These are phyloP conservation scores for Pseudocercospora cruenta DNA, from an alignment of 2,329 filamentous ascomycete genomes.

Conservation along the genomic window DNA sequence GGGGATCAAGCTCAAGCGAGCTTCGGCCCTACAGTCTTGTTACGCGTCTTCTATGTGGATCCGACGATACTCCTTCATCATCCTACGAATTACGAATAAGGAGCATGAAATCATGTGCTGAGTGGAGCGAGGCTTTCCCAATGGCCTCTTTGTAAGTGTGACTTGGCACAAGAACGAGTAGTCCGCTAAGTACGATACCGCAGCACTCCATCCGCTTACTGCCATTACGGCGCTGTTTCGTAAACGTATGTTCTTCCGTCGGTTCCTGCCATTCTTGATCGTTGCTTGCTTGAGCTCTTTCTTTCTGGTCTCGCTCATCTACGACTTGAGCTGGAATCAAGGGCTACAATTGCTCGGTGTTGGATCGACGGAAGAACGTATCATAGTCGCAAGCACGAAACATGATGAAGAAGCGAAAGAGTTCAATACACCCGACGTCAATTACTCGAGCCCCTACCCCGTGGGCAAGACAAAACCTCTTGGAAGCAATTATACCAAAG, in stretches of 20 bases:
- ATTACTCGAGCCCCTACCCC: conserved; percentile 33
- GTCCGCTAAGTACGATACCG: background rate
- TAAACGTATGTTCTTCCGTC: conserved; percentile 35
- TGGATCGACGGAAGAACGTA: conserved; percentile 36
- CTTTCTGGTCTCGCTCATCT: conserved; percentile 43
- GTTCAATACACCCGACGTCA: background rate
- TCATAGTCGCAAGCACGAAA: conserved; percentile 24
- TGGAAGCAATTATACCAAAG: conserved; percentile 57
- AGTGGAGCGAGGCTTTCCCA: background rate
- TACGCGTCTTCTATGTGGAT: background rate
- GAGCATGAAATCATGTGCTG: background rate
- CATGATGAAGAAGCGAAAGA: conserved; percentile 29
- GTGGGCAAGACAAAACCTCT: conserved; percentile 46
- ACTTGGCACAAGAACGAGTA: background rate
- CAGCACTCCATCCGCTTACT: background rate
- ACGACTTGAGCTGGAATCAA: conserved; percentile 42
- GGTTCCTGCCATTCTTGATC: conserved; percentile 30
- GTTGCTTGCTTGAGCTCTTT: conserved; percentile 32
- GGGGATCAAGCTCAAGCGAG: background rate
- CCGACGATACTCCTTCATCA: background rate
- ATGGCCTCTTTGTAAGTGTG: background rate
- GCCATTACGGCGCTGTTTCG: conserved; percentile 31
- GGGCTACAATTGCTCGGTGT: conserved; percentile 47
- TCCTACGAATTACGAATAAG: background rate
- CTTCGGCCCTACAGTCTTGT: background rate